Base-by-base conservation (phyloP, 352 stramenopile species). In the Phytophthora colocasiae region DNA sequence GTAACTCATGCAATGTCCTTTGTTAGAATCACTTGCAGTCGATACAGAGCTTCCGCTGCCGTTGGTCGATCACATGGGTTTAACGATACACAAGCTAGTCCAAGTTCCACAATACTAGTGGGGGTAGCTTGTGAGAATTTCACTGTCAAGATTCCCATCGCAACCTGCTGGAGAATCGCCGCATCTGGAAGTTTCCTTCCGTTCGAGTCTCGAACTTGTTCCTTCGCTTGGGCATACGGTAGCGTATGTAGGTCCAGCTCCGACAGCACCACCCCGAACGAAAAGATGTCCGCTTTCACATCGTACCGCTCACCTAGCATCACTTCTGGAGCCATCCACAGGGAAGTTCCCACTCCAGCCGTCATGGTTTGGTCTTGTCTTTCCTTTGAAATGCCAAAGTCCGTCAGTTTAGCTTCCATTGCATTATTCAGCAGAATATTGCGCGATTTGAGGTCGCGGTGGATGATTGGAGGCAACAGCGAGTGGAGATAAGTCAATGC, bases 261-360 rank as follows among this genome's bases (percentile, higher is more conserved):
- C 4, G 63, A 75, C 9, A 80, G 38, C 51, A 80, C 68, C 10
- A 77, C 68, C 1, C 68, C 72, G 40, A 80, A 77, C n/a, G 72
- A 80, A 53, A 73, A 80, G 15, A 80, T 72, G 27, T 80, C 72
- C 12, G 72, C 72, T 54, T 77, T 75, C 3, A 69, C 50, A 24
- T 73, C 69, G 60, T 80, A 80, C 7, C 61, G 43, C 26, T 69
- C 59, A 1, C 71, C 59, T 6, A 77, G 26, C 61, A 76, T 73
- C 9, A 79, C 71, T 61, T 96, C 88, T 11, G 88, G 88, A 2
- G 87, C 87, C 51, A 87, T 91, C 81, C 84, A 95, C 24, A 78
- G 45, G 36, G 50, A 66, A 7, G 66, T 77, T 6, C 70, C 66
- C 11, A 76, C 58, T 2, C 72, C 72, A 38, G 61, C 44, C 3